phyloP scores from a whole-genome alignment of 2,329 filamentous ascomycete species.

The Penicillium psychrosexuale region DNA sequence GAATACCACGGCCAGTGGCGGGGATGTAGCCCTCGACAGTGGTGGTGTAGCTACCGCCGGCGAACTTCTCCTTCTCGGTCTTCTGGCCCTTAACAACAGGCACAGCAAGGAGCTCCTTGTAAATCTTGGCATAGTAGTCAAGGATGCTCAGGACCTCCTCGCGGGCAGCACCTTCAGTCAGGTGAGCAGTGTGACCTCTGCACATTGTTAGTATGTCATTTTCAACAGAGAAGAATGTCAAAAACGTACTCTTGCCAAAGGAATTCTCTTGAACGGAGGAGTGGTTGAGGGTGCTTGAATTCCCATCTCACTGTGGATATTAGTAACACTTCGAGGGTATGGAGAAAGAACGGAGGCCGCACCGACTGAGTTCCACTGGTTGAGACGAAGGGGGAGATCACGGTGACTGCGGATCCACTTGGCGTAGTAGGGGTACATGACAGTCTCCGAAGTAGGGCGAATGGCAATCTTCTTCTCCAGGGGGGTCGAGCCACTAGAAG shows the following conservation, averaged over 20 bases:
- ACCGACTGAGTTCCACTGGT: slow-evolving; percentile 93
- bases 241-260: slow-evolving; percentile 75
- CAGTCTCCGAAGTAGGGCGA: slow-evolving; percentile 67
- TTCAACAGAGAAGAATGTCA: background rate
- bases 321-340: background rate
- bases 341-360: background rate
- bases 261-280: slow-evolving; percentile 91
- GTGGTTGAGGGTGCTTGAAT: slow-evolving; percentile 83
- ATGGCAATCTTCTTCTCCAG: slow-evolving; percentile 77
- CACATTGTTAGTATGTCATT: background rate
- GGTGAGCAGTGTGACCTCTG: slow-evolving; percentile 78
- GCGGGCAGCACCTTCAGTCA: slow-evolving; percentile 76
- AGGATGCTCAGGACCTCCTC: slow-evolving; percentile 90
- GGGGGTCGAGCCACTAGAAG: slow-evolving; percentile 77
- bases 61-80: slow-evolving; percentile 98
- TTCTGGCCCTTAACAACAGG: slow-evolving; percentile 91
- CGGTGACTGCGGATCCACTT: slow-evolving; percentile 97
- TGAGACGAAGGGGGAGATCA: slow-evolving; percentile 87
- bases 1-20: slow-evolving; percentile 90
- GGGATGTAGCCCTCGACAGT: slow-evolving; percentile 97
- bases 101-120: slow-evolving; percentile 89
- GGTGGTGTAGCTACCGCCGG: slow-evolving; percentile 92
- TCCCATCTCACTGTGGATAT: slow-evolving; percentile 61
- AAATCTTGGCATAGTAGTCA: slow-evolving; percentile 86
- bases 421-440: slow-evolving; percentile 94